phyloP scores from a whole-genome alignment of 2,329 filamentous ascomycete species.

The Diplodia mutila region DNA sequence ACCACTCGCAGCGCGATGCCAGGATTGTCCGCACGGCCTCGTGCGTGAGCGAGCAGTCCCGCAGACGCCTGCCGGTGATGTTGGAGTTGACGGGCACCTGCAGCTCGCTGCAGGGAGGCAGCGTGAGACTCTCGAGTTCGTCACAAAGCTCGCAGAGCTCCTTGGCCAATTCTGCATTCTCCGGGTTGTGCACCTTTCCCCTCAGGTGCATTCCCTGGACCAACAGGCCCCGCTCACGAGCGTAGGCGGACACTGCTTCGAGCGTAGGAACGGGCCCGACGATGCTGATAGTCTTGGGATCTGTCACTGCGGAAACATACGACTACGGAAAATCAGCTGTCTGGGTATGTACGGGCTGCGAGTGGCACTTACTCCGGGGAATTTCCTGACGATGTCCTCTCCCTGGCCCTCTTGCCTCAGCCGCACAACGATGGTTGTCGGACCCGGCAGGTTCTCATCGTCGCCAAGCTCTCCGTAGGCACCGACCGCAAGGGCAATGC shows the following conservation, averaged over 20 bases:
- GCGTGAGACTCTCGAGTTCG: conserved; percentile 27
- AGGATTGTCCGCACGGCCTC: conserved; percentile 31
- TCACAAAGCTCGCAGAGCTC: conserved; percentile 27
- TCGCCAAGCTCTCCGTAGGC: conserved; percentile 29
- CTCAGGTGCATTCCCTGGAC: conserved; percentile 30
- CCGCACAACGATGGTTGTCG: conserved; percentile 32
- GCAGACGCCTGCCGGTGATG: conserved; percentile 25
- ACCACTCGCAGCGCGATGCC: conserved; percentile 33
- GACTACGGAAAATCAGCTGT: conserved; percentile 24
- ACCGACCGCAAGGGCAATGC: conserved; percentile 28
- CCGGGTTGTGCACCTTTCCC: conserved; percentile 34
- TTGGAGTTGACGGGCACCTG: conserved; percentile 27
- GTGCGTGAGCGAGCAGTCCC: conserved; percentile 23
- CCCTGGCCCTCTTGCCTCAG: conserved; percentile 29
- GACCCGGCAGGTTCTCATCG: conserved; percentile 28
- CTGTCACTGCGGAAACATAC: conserved; percentile 34
- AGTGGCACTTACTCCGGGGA: not conserved
- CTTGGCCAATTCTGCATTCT: conserved; percentile 31
- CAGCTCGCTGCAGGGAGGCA: not conserved
- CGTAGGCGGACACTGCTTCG: conserved; percentile 26
- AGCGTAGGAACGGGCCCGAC: conserved; percentile 30
- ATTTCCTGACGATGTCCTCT: conserved; percentile 23
- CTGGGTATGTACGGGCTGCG: not conserved
- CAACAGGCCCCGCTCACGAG: conserved; percentile 28
- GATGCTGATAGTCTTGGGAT: conserved; percentile 33